phyloP scores from a whole-genome alignment of 2,329 filamentous ascomycete genomes.

The Cladophialophora bantiana region DNA sequence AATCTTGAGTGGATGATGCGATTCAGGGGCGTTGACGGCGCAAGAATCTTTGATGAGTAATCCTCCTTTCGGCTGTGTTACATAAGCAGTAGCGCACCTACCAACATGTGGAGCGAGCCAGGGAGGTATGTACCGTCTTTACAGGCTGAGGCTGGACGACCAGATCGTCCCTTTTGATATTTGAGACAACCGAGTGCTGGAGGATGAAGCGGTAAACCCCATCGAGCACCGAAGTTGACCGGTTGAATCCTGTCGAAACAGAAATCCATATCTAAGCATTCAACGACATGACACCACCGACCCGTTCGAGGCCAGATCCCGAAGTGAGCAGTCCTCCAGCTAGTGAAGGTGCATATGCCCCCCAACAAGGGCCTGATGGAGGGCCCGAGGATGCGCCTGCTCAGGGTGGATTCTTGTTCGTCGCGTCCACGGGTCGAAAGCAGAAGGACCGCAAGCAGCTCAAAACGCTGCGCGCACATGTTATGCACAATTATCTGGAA shows the following conservation, averaged over 20 bases:
- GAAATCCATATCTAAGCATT: not conserved
- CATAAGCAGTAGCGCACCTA: not conserved
- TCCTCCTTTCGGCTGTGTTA: not conserved
- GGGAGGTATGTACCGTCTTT: no score
- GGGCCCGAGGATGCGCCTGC: not conserved
- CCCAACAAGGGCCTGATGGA: not conserved
- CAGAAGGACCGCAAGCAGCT: slow-evolving; percentile 18
- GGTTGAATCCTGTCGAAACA: not conserved
- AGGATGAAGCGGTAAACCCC: not conserved
- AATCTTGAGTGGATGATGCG: no score
- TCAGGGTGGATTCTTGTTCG: slow-evolving; percentile 25
- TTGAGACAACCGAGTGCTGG: not conserved
- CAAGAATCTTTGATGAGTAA: not conserved
- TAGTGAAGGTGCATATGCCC: not conserved
- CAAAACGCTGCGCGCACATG: slow-evolving; percentile 26
- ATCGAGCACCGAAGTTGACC: not conserved
- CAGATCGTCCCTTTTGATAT: no score
- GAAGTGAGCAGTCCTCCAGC: not conserved
- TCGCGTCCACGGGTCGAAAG: slow-evolving; percentile 19
- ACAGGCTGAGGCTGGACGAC: no score
- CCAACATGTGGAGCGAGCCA: no score
- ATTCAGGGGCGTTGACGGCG: not conserved
- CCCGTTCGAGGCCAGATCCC: not conserved
- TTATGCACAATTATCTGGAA: slow-evolving; percentile 34
- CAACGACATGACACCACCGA: not conserved